phyloP scores from a whole-genome alignment of 495 filamentous ascomycete genomes.

The Usnea hakonensis region DNA sequence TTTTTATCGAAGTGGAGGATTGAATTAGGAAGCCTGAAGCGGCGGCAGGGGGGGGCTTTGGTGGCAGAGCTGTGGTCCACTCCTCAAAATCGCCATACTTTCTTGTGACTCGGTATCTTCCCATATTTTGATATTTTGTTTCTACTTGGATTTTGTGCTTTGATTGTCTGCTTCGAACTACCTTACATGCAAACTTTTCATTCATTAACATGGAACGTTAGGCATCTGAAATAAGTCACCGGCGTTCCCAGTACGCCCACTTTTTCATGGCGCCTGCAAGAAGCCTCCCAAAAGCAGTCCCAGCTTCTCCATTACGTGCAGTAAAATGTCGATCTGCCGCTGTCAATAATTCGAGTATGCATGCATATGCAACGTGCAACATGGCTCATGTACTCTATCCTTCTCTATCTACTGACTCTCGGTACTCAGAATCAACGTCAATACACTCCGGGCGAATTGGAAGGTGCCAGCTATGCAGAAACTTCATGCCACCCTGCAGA shows the following conservation, averaged over 20 bases:
- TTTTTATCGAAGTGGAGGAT: neutral
- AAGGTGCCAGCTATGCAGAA: neutral
- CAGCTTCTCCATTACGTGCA: neutral
- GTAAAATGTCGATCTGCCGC: conserved; percentile 14
- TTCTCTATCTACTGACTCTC: neutral
- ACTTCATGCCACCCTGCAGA: neutral
- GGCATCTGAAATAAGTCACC: too few species aligned
- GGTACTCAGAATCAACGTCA: neutral
- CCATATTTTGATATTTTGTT: too few species aligned
- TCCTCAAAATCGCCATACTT: neutral
- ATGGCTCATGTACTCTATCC: neutral
- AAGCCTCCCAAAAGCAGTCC: neutral
- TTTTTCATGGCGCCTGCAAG: neutral
- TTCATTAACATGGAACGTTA: too few species aligned
- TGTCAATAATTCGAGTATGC: conserved; percentile 10
- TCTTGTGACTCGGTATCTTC: too few species aligned
- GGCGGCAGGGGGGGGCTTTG: conserved; percentile 1
- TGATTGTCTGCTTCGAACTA: too few species aligned
- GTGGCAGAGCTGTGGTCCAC: neutral
- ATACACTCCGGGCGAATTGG: neutral
- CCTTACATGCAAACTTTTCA: too few species aligned
- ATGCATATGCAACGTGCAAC: neutral
- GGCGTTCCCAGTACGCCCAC: too few species aligned
- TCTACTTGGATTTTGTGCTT: too few species aligned
- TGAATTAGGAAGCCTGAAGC: neutral